Evolutionary conservation across 1,139 yeast species (phyloP), one percentile per base, ranked within the genome.

Genomic region (Sugiyamaella novakii): DNA sequence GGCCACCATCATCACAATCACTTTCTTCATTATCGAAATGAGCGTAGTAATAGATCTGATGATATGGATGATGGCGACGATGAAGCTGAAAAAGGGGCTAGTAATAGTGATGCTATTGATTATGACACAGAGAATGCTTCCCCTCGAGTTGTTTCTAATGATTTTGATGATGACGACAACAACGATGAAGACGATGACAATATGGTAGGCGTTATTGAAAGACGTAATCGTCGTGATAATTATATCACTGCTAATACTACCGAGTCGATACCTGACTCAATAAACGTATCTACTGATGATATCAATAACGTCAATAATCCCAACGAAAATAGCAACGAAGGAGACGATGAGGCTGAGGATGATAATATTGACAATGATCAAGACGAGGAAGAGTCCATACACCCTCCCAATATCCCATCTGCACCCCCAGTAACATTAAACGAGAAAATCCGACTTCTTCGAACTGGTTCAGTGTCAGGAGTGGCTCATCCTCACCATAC

Each of bases 401-500:
- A 39, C n/a, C 46, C 46, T 8, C 62, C 64, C 18, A 61, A 62
- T 44, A 52, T 57, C 38, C 62, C 65, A 8, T 51, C 63, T 3
- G 65, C 60, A 3, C 66, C 66, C 7, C 67, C 67, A 1, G 65
- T 64, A 18, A 62, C 67, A 3, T 50, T 64, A 18, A 60, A 54
- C 30, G 67, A 64, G 48, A 64, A 64, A 51, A 64, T 64, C 48
- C 58, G 59, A 17, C 53, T 64, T 31, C 50, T 64, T 33, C 59
- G 64, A 5, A 63, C 66, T 5, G 67, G 67, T 5, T 55, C 60
- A 5, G 62, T 58, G 29, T 33, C 53, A 7, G 57, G 57, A 6
- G 36, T 36, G 8, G 12, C 36, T 15, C 41, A 39, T 14, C 43
- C 28, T 4, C 43, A 39, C 21, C 43, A 39, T 27, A 7, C 21